Evolutionary conservation across 805 yeast genomes (phyloP), one percentile per base, ranked within the genome.

Genomic region (Kurtzmaniella fragi): DNA sequence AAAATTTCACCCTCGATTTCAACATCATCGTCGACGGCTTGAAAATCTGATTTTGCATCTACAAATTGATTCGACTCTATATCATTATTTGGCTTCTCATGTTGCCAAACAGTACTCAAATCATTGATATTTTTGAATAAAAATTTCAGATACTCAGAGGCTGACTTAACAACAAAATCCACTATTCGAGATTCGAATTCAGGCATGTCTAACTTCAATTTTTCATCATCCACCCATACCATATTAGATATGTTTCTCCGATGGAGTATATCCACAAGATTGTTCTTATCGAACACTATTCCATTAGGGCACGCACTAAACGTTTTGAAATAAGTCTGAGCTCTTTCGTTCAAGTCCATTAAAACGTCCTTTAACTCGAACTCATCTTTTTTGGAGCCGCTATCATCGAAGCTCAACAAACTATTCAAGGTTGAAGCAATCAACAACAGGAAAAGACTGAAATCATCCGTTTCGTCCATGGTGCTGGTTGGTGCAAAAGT

Each of bases 111-210:
- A 5, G 28, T 44, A 5, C 32, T 38, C 28, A 49, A 31, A 29
- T 55, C 59, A 34, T 56, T 52, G 23, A 59, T 45, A 34, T 50
- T 52, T 25, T 49, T 51, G 9, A 55, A 37, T 37, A 59, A 42
- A 10, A 42, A 38, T 17, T 47, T 45, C 1, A 53, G 44, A 36
- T 58, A 58, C 29, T 42, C 39, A 33, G 40, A 35, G 1, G 53
- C 41, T 3, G 58, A 52, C 5, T 50, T 47, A 8, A 57, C 44
- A 1, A 60, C 49, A 3, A 56, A 48, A 13, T 45, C 42, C 37
- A 52, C 56, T 42, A 61, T 47, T 8, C 38, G 41, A 28, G 36
- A 39, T 17, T 52, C 54, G 42, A 49, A 57, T 30, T 45, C 46
- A 15, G 47, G 39, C 28, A 46, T 43, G n/a, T 48, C 45, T 9